Base-by-base conservation (phyloP, 2,329 filamentous ascomycete species). In the Fusarium lateritium region DNA sequence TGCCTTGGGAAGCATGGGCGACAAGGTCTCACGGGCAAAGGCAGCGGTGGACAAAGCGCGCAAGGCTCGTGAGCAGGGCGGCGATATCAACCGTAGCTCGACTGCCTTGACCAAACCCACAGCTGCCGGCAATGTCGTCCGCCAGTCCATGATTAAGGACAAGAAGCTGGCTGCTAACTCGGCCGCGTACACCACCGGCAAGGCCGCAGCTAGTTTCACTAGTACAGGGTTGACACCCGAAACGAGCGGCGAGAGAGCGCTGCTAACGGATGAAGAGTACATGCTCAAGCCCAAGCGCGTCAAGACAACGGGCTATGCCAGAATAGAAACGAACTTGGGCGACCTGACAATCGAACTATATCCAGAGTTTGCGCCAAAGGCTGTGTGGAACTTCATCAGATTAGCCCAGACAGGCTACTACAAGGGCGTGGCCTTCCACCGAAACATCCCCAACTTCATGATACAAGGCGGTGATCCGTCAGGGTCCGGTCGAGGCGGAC, bases 391-490 rank as follows among this genome's bases (percentile, higher is more conserved):
- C 79, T 99, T 99, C 76, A 88, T 97, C 53, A 90, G 92, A 57
- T 83, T 99, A 6, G 89, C 94, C 2, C 92, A 97, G 76, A 93
- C 92, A 70, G 95, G 95, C 1, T 98, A 97, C 80, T 99, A 98
- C 82, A 89, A 89, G 52, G 88, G 88, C 68, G 91, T 97, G 3
- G 80, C 86, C 14, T 99, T 99, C 77, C 96, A 99, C 79, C 90
- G 96, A 67, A 98, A 97, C 78, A 98, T 99, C 73, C 91, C 91
- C 60, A 93, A 92, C 73, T 99, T 99, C 78, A 99, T 99, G 96
- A 93, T 99, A 39, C 96, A 99, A 79, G 95, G 95, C 43, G 96
- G 96, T 38, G 96, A 99, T 77, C 96, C 96, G 0, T 93, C 94
- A 0, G 95, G 95, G 2, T 97, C 94, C 0, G 96, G 96, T 2